Percentiles rank a stretch among this genome's conserved stretches.
These are phyloP conservation scores for Henningerozyma blattae DNA, from an alignment of 805 yeast species.

Conservation along the genomic window DNA sequence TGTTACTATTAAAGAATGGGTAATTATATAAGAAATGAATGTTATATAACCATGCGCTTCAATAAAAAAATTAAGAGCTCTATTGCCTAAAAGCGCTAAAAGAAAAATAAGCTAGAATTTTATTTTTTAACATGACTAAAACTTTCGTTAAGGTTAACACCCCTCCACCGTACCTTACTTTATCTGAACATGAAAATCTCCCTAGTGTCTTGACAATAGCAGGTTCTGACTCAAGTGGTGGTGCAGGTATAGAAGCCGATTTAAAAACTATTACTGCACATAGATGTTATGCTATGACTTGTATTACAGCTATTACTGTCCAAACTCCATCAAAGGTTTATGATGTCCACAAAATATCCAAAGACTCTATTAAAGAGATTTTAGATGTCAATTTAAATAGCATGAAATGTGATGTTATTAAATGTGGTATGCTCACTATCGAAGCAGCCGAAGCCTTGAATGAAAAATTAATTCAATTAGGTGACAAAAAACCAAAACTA, in stretches of 20 bases:
- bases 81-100: no score
- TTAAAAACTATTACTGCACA: conserved; percentile 67
- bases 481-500: conserved; percentile 25
- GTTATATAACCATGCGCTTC: no score
- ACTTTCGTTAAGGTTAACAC: conserved; percentile 9
- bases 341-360: conserved; percentile 31
- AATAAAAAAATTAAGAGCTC: no score
- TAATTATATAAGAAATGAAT: no score
- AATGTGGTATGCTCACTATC: conserved; percentile 65
- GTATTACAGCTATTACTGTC: conserved; percentile 69
- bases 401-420: conserved; percentile 51
- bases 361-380: conserved; percentile 33
- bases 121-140: no score
- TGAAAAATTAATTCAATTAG: conserved; percentile 23
- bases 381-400: conserved; percentile 48
- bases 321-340: conserved; percentile 46
- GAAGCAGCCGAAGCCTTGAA: conserved; percentile 40
- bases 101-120: no score
- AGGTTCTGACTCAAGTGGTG: conserved; percentile 81
- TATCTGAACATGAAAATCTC: conserved; percentile 18
- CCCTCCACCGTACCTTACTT: conserved; percentile 21
- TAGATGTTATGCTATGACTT: conserved; percentile 64
- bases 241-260: conserved; percentile 89
- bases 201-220: conserved; percentile 40
- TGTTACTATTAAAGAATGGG: no score